Evolutionary conservation across 257 asterid genomes (phyloP).

Genomic region (Fraxinus pennsylvanica): DNA sequence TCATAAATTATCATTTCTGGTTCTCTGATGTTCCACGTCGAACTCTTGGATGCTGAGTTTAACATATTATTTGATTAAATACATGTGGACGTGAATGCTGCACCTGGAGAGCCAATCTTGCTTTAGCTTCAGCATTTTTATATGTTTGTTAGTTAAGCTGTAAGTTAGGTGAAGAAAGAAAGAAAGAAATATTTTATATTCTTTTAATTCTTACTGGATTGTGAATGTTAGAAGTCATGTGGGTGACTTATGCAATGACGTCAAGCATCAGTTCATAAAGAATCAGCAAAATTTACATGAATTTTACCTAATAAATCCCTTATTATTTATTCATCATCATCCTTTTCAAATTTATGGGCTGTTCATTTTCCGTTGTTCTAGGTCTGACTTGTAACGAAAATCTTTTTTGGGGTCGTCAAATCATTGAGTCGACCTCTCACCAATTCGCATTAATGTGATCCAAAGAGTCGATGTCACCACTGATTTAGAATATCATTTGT

Average conservation of each 20-base stretch:
- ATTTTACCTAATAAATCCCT: background rate
- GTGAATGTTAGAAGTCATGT: slow-evolving; percentile 29
- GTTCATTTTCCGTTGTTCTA: too few species aligned
- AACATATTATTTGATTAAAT: background rate
- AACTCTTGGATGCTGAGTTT: background rate
- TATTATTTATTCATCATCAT: background rate
- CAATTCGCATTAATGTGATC: too few species aligned
- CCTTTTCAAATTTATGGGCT: background rate
- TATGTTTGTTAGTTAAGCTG: slow-evolving; percentile 22
- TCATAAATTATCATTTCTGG: slow-evolving; percentile 8
- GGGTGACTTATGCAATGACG: slow-evolving; percentile 38
- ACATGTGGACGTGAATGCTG: background rate
- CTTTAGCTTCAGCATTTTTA: slow-evolving; percentile 1
- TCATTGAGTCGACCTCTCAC: too few species aligned
- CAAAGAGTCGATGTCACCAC: too few species aligned
- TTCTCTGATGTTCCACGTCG: slow-evolving; percentile 23
- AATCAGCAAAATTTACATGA: background rate
- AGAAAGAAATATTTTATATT: slow-evolving; percentile 13
- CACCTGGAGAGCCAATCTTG: background rate
- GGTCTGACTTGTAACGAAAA: too few species aligned
- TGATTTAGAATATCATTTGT: too few species aligned
- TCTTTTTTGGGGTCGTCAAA: too few species aligned
- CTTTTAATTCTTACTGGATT: slow-evolving; percentile 9
- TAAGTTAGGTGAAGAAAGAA: slow-evolving; percentile 18
- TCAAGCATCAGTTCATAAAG: background rate